phyloP scores from a whole-genome alignment of 1,139 yeast species.

The Candida sp. region DNA sequence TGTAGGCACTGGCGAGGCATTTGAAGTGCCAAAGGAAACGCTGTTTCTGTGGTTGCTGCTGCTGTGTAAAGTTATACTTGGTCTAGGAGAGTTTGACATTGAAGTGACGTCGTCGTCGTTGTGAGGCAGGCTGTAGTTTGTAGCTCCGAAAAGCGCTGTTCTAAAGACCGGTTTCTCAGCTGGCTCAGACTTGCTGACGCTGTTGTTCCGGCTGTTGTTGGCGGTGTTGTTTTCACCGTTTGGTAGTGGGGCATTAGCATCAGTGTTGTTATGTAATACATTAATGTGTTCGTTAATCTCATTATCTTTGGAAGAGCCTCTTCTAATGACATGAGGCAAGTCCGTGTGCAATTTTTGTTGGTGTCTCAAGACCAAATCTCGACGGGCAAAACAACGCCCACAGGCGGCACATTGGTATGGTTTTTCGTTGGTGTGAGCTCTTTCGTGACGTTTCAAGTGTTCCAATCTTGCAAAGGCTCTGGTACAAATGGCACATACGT shows the following conservation, averaged over 20 bases:
- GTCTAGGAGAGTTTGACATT: slow-evolving; percentile 14
- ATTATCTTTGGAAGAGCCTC: slow-evolving; percentile 21
- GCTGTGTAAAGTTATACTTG: slow-evolving; percentile 16
- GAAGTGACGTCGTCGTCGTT: slow-evolving; percentile 5
- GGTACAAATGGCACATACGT: slow-evolving; percentile 90
- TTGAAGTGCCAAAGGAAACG: slow-evolving; percentile 11
- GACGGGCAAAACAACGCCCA: slow-evolving; percentile 52
- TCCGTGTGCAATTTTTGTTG: slow-evolving; percentile 45
- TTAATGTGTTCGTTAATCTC: slow-evolving; percentile 43
- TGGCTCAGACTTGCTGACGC: background rate
- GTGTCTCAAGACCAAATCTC: slow-evolving; percentile 52
- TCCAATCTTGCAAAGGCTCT: slow-evolving; percentile 96
- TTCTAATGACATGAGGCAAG: slow-evolving; percentile 26
- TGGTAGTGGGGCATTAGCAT: slow-evolving; percentile 50
- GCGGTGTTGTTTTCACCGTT: slow-evolving; percentile 8
- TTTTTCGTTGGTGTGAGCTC: slow-evolving; percentile 96
- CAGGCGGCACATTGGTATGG: slow-evolving; percentile 72
- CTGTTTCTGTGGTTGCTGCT: slow-evolving; percentile 14
- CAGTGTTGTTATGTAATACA: slow-evolving; percentile 47
- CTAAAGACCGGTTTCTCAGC: slow-evolving; percentile 22
- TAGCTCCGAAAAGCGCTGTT: slow-evolving; percentile 23
- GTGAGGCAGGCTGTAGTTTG: slow-evolving; percentile 11
- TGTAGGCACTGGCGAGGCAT: slow-evolving; percentile 1
- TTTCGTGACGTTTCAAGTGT: slow-evolving; percentile 91
- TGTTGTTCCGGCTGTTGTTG: slow-evolving; percentile 3